Conservation (phyloP, 2,329 filamentous ascomycete species). For the Tolypocladium ophioglossoides region DNA sequence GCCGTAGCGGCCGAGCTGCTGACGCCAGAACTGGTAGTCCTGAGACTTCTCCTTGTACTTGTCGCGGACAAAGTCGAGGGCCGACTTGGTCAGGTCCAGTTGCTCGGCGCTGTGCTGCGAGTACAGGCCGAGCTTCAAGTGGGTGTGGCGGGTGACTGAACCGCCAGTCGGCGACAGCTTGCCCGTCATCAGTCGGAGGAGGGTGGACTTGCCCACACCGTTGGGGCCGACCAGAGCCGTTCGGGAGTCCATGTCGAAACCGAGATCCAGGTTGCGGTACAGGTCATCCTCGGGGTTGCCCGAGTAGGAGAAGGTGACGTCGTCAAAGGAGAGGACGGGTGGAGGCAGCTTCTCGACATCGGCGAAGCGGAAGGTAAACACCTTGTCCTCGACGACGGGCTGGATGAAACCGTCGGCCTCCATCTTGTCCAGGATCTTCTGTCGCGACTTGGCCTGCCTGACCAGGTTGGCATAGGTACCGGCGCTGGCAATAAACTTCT, state of each 20-base stretch:
- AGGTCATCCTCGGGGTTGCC: slow-evolving; percentile 82
- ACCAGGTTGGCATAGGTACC: slow-evolving; percentile 99
- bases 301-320: slow-evolving; percentile 97
- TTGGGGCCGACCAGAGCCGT: slow-evolving; percentile 95
- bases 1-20: slow-evolving; percentile 92
- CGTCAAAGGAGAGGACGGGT: slow-evolving; percentile 89
- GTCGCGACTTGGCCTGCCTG: slow-evolving; percentile 94
- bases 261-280: slow-evolving; percentile 93
- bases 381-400: slow-evolving; percentile 70
- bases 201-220: slow-evolving; percentile 97
- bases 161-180: slow-evolving; percentile 80
- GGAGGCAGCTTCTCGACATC: slow-evolving; percentile 99
- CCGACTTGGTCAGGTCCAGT: slow-evolving; percentile 94
- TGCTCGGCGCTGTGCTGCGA: slow-evolving; percentile 97
- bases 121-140: slow-evolving; percentile 97
- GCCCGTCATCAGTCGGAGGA: slow-evolving; percentile 93
- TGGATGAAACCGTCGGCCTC: slow-evolving; percentile 98
- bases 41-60: slow-evolving; percentile 84
- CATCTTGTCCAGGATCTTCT: slow-evolving; percentile 99
- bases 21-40: slow-evolving; percentile 99
- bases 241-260: slow-evolving; percentile 99
- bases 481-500: slow-evolving; percentile 99
- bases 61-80: slow-evolving; percentile 94
- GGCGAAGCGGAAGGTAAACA: slow-evolving; percentile 97
- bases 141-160: slow-evolving; percentile 81